These are phyloP conservation scores for Solanum aculeatissimum DNA, from an alignment of 305 asterid genomes.

Conservation along the genomic window DNA sequence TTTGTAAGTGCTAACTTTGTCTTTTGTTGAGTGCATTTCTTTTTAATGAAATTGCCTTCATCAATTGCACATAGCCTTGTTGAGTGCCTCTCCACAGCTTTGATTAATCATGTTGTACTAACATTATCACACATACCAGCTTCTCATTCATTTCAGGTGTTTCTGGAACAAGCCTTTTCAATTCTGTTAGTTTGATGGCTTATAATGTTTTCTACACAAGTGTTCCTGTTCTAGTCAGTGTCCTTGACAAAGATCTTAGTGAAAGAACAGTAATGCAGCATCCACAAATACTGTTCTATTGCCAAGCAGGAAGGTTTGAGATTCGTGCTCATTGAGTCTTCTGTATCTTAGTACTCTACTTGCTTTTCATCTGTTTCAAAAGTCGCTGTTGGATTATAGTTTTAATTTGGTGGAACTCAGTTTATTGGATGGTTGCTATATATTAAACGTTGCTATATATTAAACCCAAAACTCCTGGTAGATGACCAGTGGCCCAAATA, in stretches of 20 bases:
- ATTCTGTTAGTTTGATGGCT: slow-evolving; percentile 96
- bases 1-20: slow-evolving; percentile 53
- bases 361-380: background rate
- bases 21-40: background rate
- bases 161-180: slow-evolving; percentile 96
- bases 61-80: background rate
- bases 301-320: slow-evolving; percentile 96
- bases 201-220: slow-evolving; percentile 98
- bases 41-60: background rate
- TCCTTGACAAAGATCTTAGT: slow-evolving; percentile 93
- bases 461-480: background rate
- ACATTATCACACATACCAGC: slow-evolving; percentile 42
- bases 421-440: background rate
- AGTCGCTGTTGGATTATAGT: background rate
- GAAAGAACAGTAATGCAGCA: slow-evolving; percentile 97
- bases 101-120: slow-evolving; percentile 22
- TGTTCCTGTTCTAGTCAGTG: slow-evolving; percentile 82
- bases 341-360: background rate
- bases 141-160: slow-evolving; percentile 95
- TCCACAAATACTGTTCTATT: slow-evolving; percentile 89
- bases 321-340: slow-evolving; percentile 6
- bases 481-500: background rate
- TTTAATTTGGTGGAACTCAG: background rate
- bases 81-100: background rate
- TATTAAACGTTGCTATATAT: background rate